Evolutionary conservation across 2,329 filamentous ascomycete genomes (phyloP), one percentile per base, ranked within the genome.

Genomic region (Calonectria leucothoes): DNA sequence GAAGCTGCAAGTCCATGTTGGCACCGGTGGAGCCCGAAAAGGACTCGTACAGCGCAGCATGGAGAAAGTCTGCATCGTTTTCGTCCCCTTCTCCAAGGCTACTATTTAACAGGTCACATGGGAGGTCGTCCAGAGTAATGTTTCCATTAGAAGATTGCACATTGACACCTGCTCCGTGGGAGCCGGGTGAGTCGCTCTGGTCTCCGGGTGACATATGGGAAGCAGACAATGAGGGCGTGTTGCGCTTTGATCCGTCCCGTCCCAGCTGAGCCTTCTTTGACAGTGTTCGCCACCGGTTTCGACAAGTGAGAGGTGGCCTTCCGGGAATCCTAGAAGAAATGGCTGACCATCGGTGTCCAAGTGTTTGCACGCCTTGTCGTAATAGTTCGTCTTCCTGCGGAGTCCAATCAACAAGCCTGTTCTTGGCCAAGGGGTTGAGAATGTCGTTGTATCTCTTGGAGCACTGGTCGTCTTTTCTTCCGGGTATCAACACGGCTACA

Each of bases 361-460:
- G 72, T 0, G 74, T 52, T 2, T 71, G 72, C 49, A 82, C 80
- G 2, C 80, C 76, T 66, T 82, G 74, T 0, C 75, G 75, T 3
- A 82, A 42, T 20, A 80, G 72, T 6, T 70, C 73, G 17, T 82
- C 80, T 45, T 82, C 80, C 3, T 78, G 75, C 0, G 70, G 61
- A 8, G 79, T 82, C 80, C 80, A 82, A 25, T 80, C 78, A 25
- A 74, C 74, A 1, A 82, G 35, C 0, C 80, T 73, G 29, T 81
- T 79, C 45, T 77, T 77, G 39, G 80, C 80, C 23, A 73, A 77
- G 1, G 80, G 80, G 6, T 78, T 77, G 10, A 82, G 76, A 3
- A 82, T 82, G 8, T 82, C 80, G 45, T 79, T 80, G 51, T 82
- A 82, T 66, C 80, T 73, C 42, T 82, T 82, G 2, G 80, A 81